A percentile compares a stretch with the other conserved stretches of the same genome.
phyloP scores from a whole-genome alignment of 129 eudicot genomes.

The Cynara cardunculus region DNA sequence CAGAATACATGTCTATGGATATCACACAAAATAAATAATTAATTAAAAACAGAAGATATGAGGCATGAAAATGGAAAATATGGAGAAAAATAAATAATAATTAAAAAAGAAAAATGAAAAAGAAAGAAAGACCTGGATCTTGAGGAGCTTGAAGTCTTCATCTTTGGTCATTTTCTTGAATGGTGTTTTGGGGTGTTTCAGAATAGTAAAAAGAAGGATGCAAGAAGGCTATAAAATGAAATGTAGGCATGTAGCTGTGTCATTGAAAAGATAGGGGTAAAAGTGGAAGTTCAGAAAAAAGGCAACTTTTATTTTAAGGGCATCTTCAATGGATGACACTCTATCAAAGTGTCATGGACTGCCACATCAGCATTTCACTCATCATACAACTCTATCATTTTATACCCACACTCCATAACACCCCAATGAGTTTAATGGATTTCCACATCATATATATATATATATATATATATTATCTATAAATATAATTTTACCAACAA shows the following conservation, averaged over 20 bases:
- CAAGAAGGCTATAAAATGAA: constrained; percentile 27
- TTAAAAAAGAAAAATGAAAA: not conserved
- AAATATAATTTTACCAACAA: no score
- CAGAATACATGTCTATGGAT: constrained; percentile 34
- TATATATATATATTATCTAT: no score
- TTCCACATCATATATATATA: no score
- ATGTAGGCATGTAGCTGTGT: constrained; percentile 4
- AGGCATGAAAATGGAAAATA: not conserved
- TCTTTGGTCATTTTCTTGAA: constrained; percentile 72
- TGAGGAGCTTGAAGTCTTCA: constrained; percentile 92
- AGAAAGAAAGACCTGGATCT: constrained; percentile 64
- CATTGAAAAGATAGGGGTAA: constrained; percentile 19
- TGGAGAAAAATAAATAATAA: not conserved
- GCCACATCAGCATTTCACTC: no score
- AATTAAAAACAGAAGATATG: not conserved
- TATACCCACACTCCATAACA: no score
- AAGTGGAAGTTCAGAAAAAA: constrained; percentile 14
- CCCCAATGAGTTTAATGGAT: no score
- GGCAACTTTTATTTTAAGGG: not conserved
- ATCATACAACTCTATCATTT: no score
- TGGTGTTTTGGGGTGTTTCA: constrained; percentile 34
- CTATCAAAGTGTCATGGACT: no score
- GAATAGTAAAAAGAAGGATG: constrained; percentile 25
- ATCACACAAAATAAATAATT: not conserved
- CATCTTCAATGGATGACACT: no score